A percentile compares a stretch with the other conserved stretches of the same genome.
phyloP scores from a whole-genome alignment of 306 rosid species.

The Trichosanthes cucumerina region DNA sequence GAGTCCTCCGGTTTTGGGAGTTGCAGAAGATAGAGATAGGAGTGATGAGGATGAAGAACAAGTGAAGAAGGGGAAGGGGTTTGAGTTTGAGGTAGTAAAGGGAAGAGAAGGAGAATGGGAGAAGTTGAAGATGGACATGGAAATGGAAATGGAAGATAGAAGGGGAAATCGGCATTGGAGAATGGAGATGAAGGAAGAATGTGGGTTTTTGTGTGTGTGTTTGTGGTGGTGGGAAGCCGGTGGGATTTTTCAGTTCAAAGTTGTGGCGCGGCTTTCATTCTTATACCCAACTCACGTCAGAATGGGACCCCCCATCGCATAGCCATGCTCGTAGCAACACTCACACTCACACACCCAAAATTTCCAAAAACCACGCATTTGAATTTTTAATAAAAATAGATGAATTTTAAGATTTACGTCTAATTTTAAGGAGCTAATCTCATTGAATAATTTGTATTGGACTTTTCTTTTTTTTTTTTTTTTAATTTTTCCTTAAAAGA shows the following conservation, averaged over 20 bases:
- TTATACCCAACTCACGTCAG: background rate
- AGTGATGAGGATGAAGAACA: background rate
- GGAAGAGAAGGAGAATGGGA: background rate
- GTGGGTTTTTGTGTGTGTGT: background rate
- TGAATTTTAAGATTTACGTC: too few relatives aligned
- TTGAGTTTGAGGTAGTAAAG: too few relatives aligned
- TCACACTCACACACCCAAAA: too few relatives aligned
- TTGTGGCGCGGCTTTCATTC: background rate
- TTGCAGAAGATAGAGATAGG: background rate
- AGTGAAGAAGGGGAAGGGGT: background rate
- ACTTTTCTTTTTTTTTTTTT: too few relatives aligned
- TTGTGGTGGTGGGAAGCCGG: background rate
- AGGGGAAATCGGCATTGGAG: background rate
- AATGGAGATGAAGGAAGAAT: background rate
- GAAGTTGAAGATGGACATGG: background rate
- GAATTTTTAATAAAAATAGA: too few relatives aligned
- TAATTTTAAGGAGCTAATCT: too few relatives aligned
- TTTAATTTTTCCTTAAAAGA: too few relatives aligned
- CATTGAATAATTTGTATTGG: too few relatives aligned
- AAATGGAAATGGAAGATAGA: background rate
- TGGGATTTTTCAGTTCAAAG: background rate
- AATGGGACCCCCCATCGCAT: background rate
- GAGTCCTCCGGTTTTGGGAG: slow-evolving; percentile 7
- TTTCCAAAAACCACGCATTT: too few relatives aligned
- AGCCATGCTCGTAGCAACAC: too few relatives aligned